Percentiles rank a stretch among this genome's conserved stretches.
Conservation (phyloP, 2,329 filamentous ascomycete species). For the Lithohypha guttulata region DNA sequence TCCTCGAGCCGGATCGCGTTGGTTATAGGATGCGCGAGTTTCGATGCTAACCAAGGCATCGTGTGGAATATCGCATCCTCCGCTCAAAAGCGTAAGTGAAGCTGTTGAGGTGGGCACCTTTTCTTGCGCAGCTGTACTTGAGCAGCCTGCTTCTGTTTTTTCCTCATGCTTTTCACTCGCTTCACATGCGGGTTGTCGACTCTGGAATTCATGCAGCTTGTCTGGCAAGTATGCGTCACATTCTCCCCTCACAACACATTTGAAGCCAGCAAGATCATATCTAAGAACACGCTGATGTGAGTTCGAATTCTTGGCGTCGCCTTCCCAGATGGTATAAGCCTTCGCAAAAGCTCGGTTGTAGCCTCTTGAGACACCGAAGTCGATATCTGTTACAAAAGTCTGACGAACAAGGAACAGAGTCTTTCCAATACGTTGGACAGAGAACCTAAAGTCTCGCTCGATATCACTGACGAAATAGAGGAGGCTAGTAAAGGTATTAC, state of each 20-base stretch:
- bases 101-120: neutral
- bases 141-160: neutral
- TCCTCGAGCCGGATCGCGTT: neutral
- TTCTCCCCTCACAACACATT: constrained; percentile 46
- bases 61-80: neutral
- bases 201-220: neutral
- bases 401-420: constrained; percentile 48
- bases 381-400: constrained; percentile 47
- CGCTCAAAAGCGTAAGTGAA: neutral
- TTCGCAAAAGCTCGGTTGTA: constrained; percentile 59
- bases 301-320: constrained; percentile 41
- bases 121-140: neutral
- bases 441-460: constrained; percentile 45
- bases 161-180: neutral
- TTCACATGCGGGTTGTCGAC: no score
- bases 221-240: constrained; percentile 45
- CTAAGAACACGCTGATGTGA: constrained; percentile 53
- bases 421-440: constrained; percentile 44
- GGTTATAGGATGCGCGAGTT: neutral
- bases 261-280: constrained; percentile 47
- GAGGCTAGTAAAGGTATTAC: constrained; percentile 35
- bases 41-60: neutral
- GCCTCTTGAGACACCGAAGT: constrained; percentile 45
- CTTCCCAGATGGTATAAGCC: constrained; percentile 53
- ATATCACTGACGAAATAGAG: constrained; percentile 39